A percentile compares a stretch with the other conserved stretches of the same genome.
Evolutionary conservation across 2,329 filamentous ascomycete species (phyloP).

Genomic region (Epichloe glyceriae): DNA sequence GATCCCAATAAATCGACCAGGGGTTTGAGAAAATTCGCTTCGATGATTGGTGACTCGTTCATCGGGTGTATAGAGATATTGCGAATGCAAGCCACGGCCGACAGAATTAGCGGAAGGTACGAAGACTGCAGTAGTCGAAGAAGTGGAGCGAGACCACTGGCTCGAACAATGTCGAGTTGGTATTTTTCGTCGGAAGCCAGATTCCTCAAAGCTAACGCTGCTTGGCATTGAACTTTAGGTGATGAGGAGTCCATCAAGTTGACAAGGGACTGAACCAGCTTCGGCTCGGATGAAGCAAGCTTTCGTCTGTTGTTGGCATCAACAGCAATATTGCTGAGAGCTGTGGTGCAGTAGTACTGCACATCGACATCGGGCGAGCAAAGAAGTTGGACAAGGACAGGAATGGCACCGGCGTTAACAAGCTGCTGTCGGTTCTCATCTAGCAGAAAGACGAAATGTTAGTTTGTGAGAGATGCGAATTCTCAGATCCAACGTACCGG

Average conservation of each 20-base stretch:
- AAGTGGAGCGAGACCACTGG: slow-evolving; percentile 71
- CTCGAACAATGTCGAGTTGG: slow-evolving; percentile 90
- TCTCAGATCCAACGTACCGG: slow-evolving; percentile 44
- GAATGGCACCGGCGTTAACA: slow-evolving; percentile 94
- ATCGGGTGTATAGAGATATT: slow-evolving; percentile 98
- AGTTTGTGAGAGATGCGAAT: background rate
- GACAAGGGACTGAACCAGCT: slow-evolving; percentile 85
- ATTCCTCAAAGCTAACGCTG: slow-evolving; percentile 84
- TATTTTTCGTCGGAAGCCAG: slow-evolving; percentile 97
- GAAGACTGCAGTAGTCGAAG: slow-evolving; percentile 86
- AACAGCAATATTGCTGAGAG: slow-evolving; percentile 95
- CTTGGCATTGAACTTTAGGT: slow-evolving; percentile 95
- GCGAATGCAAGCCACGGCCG: slow-evolving; percentile 92
- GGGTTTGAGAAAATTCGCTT: slow-evolving; percentile 88
- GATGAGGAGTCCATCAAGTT: slow-evolving; percentile 96
- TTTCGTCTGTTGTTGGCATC: slow-evolving; percentile 84
- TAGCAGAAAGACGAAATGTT: slow-evolving; percentile 20
- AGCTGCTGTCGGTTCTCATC: slow-evolving; percentile 97
- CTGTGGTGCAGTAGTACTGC: slow-evolving; percentile 98
- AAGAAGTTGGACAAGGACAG: slow-evolving; percentile 87
- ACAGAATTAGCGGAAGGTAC: slow-evolving; percentile 89
- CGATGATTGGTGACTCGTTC: slow-evolving; percentile 97
- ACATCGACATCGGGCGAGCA: slow-evolving; percentile 92
- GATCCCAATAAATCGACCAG: slow-evolving; percentile 87
- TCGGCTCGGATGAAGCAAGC: slow-evolving; percentile 78